These are phyloP conservation scores for Fusarium sp. DNA, from an alignment of 2,329 filamentous ascomycete genomes.

Conservation along the genomic window DNA sequence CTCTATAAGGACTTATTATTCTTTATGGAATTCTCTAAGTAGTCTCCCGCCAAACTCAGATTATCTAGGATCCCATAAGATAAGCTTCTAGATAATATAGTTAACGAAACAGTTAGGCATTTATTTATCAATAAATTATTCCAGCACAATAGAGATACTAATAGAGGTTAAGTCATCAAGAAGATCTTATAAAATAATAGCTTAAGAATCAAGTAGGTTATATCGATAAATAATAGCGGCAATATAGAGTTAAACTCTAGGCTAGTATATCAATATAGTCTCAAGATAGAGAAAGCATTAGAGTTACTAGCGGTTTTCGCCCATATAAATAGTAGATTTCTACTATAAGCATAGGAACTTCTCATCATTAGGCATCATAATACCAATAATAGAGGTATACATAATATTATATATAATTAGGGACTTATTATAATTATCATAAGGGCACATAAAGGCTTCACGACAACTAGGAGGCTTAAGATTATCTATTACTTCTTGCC, in stretches of 20 bases:
- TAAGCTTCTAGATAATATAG: constrained; percentile 3
- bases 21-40: neutral
- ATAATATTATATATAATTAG: too few relatives aligned
- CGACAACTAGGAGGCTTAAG: neutral
- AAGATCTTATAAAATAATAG: neutral
- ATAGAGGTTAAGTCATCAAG: neutral
- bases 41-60: neutral
- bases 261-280: constrained; percentile 1
- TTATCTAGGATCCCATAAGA: neutral
- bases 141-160: neutral
- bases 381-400: neutral
- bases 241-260: neutral
- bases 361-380: neutral
- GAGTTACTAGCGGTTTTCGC: neutral
- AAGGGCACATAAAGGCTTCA: constrained; percentile 1
- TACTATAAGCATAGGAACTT: neutral
- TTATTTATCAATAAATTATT: constrained; percentile 4
- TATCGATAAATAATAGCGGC: neutral
- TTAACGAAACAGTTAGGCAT: neutral
- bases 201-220: neutral
- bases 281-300: neutral
- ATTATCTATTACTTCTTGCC: constrained; percentile 4
- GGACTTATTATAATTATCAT: neutral
- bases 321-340: neutral
- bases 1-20: constrained; percentile 11